Base-by-base conservation (phyloP, 345 rosid species). In the Moricandia moricandioides region DNA sequence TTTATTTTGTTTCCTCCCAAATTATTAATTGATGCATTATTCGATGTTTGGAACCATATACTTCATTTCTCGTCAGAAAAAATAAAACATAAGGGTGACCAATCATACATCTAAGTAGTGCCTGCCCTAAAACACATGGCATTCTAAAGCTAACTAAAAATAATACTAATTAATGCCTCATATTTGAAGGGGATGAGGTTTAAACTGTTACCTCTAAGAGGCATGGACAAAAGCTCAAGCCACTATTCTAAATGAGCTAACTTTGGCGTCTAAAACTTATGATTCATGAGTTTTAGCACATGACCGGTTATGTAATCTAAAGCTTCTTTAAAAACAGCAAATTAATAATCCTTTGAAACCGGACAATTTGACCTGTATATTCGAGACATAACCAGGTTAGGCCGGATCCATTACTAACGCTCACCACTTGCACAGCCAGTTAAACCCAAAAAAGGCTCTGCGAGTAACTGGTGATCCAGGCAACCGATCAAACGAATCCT, bases 31-130 rank as follows among this genome's bases (percentile, higher is more conserved):
- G 40, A 37, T 54, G 43, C 33, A 52, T 21, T 37, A 11, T 61
- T 47, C 3, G 8, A 17, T 17, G 12, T 73, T 73, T 73, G 56
- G 64, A 73, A 63, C 56, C 30, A 26, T 37, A 37, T 54, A 58
- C 37, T 72, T 72, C 39, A 63, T 72, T 51, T 51, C 37, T 10
- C 34, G 51, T 72, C 76, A 52, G 62, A 21, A 34, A 34, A 17
- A 30, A 30, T 1, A n/a, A 30, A 59, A 29, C 18, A 37, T 18
- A 33, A 31, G 45, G 47, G 45, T 9, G 16, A 16, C 8, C 27
- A 61, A 17, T 16, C 65, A 33, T 47, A n/a, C 52, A n/a, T 45
- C 8, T 47, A 47, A 47, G 18, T 47, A n/a, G 52, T 47, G 52
- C 18, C 52, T 43, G 49, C 49, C 16, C 49, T 43, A 12, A 47